Evolutionary conservation across 176 grass and related monocot genomes (phyloP), one percentile per base, ranked within the genome.

Genomic region (Melocanna baccifera): DNA sequence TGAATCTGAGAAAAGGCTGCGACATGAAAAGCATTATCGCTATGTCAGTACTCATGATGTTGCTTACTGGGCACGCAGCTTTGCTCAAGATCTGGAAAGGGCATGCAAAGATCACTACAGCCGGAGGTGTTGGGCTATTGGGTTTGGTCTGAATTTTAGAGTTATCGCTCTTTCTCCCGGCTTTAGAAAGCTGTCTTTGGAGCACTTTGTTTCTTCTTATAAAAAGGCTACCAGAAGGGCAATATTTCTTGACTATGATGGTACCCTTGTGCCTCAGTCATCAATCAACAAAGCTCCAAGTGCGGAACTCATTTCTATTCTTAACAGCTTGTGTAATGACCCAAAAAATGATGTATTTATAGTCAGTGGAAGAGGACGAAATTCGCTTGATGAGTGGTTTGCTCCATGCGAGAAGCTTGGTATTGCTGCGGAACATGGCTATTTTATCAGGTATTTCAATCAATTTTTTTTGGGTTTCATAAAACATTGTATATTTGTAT

Each of bases 241-340:
- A 67, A 92, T 97, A 88, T 97, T 97, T 86, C 90, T 97, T 63
- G 94, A 97, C 62, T 97, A 94, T 25, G 91, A 97, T 71, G 94
- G 94, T 14, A 97, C 94, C n/a, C 91, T 97, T 71, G 85, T 94
- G 28, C 75, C 94, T 4, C 91, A 97, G 77, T 81, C 89, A 82
- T 97, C 91, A 66, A 88, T 97, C 43, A 92, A 87, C 70, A 94
- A 92, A 78, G 83, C 76, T 81, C 94, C 91, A 29, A 83, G 85
- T 39, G 55, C 62, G 59, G 89, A 97, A 65, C 75, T 89, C 62
- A 79, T 94, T 78, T 85, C 83, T 50, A 87, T 94, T 63, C 86
- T 97, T 62, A 88, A 94, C 58, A 88, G 23, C 29, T 84, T 97
- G 64, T 97, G 91, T 42, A 77, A 82, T 75, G 94, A 97, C 78